Conservation (phyloP, 2,329 filamentous ascomycete genomes). For the Coniochaeta sp. region DNA sequence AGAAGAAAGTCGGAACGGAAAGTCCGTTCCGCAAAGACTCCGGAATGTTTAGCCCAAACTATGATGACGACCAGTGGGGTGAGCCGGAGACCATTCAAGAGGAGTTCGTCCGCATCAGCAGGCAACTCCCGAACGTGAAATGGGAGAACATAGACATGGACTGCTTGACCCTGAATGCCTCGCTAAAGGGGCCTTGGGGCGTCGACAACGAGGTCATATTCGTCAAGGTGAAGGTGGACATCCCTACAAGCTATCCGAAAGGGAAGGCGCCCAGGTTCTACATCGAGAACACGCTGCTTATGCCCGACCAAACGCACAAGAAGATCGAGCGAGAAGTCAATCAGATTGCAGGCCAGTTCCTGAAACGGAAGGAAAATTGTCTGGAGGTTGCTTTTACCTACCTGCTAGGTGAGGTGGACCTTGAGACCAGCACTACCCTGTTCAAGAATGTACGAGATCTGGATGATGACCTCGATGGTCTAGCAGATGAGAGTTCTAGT, state of each 20-base stretch:
- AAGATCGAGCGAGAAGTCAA: slow-evolving; percentile 49
- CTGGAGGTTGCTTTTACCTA: slow-evolving; percentile 57
- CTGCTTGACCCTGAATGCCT: slow-evolving; percentile 49
- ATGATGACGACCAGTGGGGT: slow-evolving; percentile 50
- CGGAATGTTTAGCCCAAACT: slow-evolving; percentile 41
- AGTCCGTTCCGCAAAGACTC: slow-evolving; percentile 44
- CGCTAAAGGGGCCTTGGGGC: slow-evolving; percentile 60
- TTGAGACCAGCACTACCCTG: slow-evolving; percentile 52
- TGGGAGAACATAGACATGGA: slow-evolving; percentile 62
- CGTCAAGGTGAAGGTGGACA: slow-evolving; percentile 54
- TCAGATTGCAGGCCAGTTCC: slow-evolving; percentile 47
- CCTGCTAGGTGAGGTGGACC: slow-evolving; percentile 54
- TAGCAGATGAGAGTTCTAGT: slow-evolving; percentile 74
- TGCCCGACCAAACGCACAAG: slow-evolving; percentile 48
- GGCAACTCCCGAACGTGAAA: slow-evolving; percentile 55
- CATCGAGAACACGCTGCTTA: slow-evolving; percentile 56
- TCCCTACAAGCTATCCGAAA: slow-evolving; percentile 54
- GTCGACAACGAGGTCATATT: slow-evolving; percentile 48
- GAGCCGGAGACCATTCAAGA: slow-evolving; percentile 58
- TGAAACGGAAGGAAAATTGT: slow-evolving; percentile 53
- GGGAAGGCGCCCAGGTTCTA: slow-evolving; percentile 49
- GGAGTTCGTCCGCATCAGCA: slow-evolving; percentile 56
- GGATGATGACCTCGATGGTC: slow-evolving; percentile 47
- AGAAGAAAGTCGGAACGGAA: slow-evolving; percentile 39
- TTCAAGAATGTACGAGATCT: slow-evolving; percentile 60